Evolutionary conservation across 2,329 filamentous ascomycete species (phyloP), one percentile per base, ranked within the genome.

Genomic region (Nectriaceae sp.): DNA sequence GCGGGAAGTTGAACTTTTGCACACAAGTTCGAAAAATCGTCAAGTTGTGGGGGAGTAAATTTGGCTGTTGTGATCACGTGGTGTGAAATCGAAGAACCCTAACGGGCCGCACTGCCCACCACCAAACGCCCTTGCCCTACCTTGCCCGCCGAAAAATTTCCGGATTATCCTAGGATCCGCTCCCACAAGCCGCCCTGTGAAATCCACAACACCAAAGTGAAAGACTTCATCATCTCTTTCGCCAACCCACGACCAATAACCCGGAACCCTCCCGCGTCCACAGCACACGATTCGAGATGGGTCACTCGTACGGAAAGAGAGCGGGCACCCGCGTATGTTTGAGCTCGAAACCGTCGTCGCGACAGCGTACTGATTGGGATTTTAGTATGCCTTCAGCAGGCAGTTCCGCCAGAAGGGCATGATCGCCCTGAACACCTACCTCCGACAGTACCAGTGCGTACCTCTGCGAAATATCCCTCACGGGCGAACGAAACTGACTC

Each of bases 391-490:
- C 79, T 99, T 97, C 86, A 89, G 87, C 74, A 85, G 93, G 70
- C 82, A 87, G 73, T 97, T 96, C 84, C 91, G 94, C 79, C 81
- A 96, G 82, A 90, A 92, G 83, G 94, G 94, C 75, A 86, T 87
- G 82, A 97, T 99, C 80, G 79, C 83, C 69, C 82, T 97, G 71
- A 91, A 87, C 67, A 97, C 93, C 73, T 99, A 97, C 84, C 82
- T 99, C 70, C 87, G 86, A 76, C 84, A 89, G 73, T 97, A 95
- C 88, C 90, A 88, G 86, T 90, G 54, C 57, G 69, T 67, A 50
- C 44, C 42, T 15, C 3, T 16, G 11, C 11, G 24, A 24, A 37
- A 38, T 8, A 6, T 19, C 18, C 13, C 21, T 42, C 21, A 42
- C n/a, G 22, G 16, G 20, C 29, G 50, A 37, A 42, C 46, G 49